Evolutionary conservation across 495 filamentous ascomycete genomes (phyloP).

Genomic region (Usnea hakonensis): DNA sequence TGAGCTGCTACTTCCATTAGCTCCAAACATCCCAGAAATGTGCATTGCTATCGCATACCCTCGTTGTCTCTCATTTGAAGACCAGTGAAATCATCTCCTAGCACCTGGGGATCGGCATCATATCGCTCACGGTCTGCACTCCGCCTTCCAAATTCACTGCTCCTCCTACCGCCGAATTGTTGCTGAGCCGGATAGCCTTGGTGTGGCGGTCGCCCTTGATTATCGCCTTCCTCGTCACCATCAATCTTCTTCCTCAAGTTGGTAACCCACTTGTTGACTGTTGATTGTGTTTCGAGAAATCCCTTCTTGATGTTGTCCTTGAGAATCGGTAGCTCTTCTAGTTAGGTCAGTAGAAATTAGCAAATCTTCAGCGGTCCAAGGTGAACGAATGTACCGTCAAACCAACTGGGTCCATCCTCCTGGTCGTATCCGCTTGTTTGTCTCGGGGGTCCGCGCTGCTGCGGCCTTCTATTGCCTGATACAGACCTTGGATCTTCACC

Average conservation of each 20-base stretch:
- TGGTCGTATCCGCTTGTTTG: slow-evolving; percentile 40
- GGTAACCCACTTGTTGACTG: slow-evolving; percentile 86
- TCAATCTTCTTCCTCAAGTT: slow-evolving; percentile 87
- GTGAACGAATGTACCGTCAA: slow-evolving; percentile 55
- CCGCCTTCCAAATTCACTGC: slow-evolving; percentile 52
- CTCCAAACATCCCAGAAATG: no score
- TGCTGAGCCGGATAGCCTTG: slow-evolving; percentile 35
- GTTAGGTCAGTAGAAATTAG: slow-evolving; percentile 13
- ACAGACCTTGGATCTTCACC: slow-evolving; percentile 43
- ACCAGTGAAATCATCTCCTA: slow-evolving; percentile 84
- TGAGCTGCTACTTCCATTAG: slow-evolving; percentile 28
- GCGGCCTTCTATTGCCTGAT: slow-evolving; percentile 22
- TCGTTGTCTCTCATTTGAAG: slow-evolving; percentile 75
- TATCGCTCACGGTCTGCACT: slow-evolving; percentile 84
- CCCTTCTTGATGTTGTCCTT: slow-evolving; percentile 90
- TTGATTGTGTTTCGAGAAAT: slow-evolving; percentile 87
- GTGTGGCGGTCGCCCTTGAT: slow-evolving; percentile 35
- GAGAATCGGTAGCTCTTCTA: slow-evolving; percentile 88
- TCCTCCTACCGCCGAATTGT: slow-evolving; percentile 44
- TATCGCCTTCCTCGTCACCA: slow-evolving; percentile 60
- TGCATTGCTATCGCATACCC: slow-evolving; percentile 36
- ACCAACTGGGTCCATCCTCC: slow-evolving; percentile 72
- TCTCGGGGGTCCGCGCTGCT: slow-evolving; percentile 18
- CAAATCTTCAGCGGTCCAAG: neutral
- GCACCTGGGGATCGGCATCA: slow-evolving; percentile 86